Base-by-base conservation (phyloP, 2,329 filamentous ascomycete species). In the Coniochaeta ligniaria region DNA sequence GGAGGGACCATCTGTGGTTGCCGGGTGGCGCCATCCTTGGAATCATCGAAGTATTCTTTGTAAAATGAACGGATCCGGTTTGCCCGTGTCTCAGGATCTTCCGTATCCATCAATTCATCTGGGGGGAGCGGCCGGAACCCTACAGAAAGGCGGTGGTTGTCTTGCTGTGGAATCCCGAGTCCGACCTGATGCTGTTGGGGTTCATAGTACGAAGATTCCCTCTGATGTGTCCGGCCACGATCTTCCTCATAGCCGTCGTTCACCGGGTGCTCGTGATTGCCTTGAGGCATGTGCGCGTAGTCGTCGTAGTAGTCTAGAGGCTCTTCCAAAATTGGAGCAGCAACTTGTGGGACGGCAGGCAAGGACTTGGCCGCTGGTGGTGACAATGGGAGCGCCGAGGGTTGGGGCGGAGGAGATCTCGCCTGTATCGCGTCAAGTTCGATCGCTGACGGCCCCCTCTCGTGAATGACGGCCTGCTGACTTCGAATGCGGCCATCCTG, bases 61-160 rank as follows among this genome's bases (percentile, higher is more conserved):
- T 99, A 99, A 79, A 99, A 99, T 4, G 95, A 99, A 73, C 95
- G 86, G 66, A 99, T 99, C 61, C 95, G 88, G 79, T 97, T 98
- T 65, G 95, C 95, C 69, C 95, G 87, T 70, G 94, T 88, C 74
- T 98, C 95, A 0, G 95, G 92, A 71, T 97, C 94, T 71, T 98
- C 95, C 3, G 88, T 85, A 50, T 88, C 85, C 33, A 80, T 82
- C 60, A 91, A 86, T 65, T 96, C 90, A 69, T 93, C 88, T 38
- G 92, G 91, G 6, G 95, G 95, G 63, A 99, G 81, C 24, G 95
- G 95, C 17, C 95, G 89, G 73, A 96, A 83, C 31, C 86, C 86
- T 54, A 89, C 83, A 1, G 87, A 90, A n/a, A 89, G 73, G 60
- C 87, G 80, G 63, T 82, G 82, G 67, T 76, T 79, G 61, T 83